Base-by-base conservation (phyloP, 805 yeast species). In the Ogataea minuta region DNA sequence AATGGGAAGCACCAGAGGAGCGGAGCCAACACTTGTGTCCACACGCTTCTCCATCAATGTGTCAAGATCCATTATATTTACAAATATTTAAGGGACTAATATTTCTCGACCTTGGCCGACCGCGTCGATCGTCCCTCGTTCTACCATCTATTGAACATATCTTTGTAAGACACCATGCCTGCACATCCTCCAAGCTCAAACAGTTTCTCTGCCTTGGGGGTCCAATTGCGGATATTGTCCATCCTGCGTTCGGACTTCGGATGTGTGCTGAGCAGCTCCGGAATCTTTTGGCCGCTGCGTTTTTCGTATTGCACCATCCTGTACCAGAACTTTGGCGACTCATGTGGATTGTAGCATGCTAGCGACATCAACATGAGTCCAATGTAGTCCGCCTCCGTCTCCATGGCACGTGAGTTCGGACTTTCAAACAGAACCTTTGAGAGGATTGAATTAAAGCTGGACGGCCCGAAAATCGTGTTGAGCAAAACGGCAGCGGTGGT, bases 391-490 rank as follows among this genome's bases (percentile, higher is more conserved):
- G 99, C 98, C 60, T 93, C 99, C 0, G 88, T 74, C 62, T 93
- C 99, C 96, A 88, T 88, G 43, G 78, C 87, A 53, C 99, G 71
- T 1, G 95, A 84, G 0, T 95, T 84, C 0, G 97, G 97, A 74
- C 83, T 75, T 48, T 78, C 76, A 34, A 89, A 58, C 10, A 78
- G 57, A 1, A 88, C 71, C 19, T 71, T 71, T 11, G 86, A 60
- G 17, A 73, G 42, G 23, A 84, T 47, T 36, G 74, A 71, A 51
- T 76, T 76, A 40, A 84, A 54, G 32, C 64, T 52, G 37, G 71
- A 63, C 5, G 79, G 64, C 4, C 95, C 88, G 4, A 90, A 73
- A n/a, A 79, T 50, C 1, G 81, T 57, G 52, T 77, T 81, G 37
- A 85, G 50, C 1, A 74, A 34, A 3, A 80, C 45, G 7, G 81